Evolutionary conservation across 2,329 filamentous ascomycete species (phyloP).

Genomic region (Akanthomyces lecanii): DNA sequence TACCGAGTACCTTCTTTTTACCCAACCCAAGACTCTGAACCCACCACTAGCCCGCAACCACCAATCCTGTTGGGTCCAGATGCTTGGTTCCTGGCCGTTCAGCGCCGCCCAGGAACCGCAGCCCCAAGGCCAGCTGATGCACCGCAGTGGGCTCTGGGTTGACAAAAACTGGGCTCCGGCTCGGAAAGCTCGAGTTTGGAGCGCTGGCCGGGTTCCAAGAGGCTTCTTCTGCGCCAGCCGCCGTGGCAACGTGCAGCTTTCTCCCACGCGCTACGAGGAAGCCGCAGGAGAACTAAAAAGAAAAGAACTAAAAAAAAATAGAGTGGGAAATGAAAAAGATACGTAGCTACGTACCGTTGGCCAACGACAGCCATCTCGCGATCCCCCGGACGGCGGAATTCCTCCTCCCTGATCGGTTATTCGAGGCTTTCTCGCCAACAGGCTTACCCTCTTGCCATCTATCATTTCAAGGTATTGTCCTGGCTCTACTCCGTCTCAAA

Average conservation of each 20-base stretch:
- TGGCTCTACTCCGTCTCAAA: background rate
- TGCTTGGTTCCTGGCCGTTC: background rate
- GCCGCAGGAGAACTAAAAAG: background rate
- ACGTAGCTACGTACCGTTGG: slow-evolving; percentile 10
- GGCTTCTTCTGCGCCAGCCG: background rate
- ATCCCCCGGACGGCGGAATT: background rate
- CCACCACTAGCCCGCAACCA: background rate
- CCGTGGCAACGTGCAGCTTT: background rate
- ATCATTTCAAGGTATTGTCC: too few relatives aligned
- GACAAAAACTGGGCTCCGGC: background rate
- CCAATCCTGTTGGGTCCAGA: slow-evolving; percentile 7
- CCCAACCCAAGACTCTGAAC: slow-evolving; percentile 10
- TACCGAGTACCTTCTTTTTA: background rate
- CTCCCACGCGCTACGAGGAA: background rate
- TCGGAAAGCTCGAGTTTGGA: background rate
- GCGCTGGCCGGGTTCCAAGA: background rate
- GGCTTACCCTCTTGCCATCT: background rate
- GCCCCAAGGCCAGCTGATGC: slow-evolving; percentile 8
- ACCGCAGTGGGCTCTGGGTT: background rate
- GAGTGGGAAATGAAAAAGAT: background rate
- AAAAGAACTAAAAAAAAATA: background rate
- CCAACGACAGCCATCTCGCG: background rate
- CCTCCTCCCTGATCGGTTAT: slow-evolving; percentile 9
- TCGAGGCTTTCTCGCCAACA: background rate
- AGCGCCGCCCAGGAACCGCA: slow-evolving; percentile 7